Evolutionary conservation across 2,329 filamentous ascomycete species (phyloP), one percentile per base, ranked within the genome.

Genomic region (Passalora sequoiae): DNA sequence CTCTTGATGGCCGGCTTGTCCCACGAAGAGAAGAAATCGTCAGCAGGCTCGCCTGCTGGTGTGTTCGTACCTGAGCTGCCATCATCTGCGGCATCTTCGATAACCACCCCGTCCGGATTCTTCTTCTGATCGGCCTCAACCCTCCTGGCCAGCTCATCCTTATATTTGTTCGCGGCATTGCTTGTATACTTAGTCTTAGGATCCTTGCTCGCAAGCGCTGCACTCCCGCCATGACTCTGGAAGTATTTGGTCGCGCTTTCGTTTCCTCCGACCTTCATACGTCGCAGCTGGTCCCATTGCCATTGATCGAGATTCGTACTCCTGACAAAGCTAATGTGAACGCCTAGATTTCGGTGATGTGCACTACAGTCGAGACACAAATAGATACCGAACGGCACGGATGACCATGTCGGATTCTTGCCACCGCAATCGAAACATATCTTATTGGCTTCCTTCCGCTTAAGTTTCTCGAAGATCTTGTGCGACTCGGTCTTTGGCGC

Each of bases 1-100:
- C 89, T 83, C 76, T 97, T 98, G 70, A 98, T 94, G 4, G 89
- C 80, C 16, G 92, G 92, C 72, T 97, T 96, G 63, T 97, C 92
- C 92, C 91, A 98, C 1, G 89, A 96, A 7, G 91, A 95, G 70
- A 98, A 98, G 75, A 98, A 98, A 65, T 97, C 92, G 61, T 96
- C 89, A 15, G 84, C 82, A 16, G 79, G 75, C 55, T 95, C 89
- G 55, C 81, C 84, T 33, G 84, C 78, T n/a, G 89, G 86, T 8
- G 88, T 94, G 54, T 76, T 80, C 27, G 80, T 74, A 54, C 78
- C 82, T 47, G 87, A 83, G 40, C 70, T 71, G 21, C 40, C 32
- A 9, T 40, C 50, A 37, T 76, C 71, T 17, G 70, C 72, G 40
- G 81, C 77, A 22, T 78, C 73, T 59, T 97, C 92, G 54, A 96